Evolutionary conservation across 208 protist species (phyloP), one percentile per base, ranked within the genome.

Genomic region (Trypanosomatidae sp.): DNA sequence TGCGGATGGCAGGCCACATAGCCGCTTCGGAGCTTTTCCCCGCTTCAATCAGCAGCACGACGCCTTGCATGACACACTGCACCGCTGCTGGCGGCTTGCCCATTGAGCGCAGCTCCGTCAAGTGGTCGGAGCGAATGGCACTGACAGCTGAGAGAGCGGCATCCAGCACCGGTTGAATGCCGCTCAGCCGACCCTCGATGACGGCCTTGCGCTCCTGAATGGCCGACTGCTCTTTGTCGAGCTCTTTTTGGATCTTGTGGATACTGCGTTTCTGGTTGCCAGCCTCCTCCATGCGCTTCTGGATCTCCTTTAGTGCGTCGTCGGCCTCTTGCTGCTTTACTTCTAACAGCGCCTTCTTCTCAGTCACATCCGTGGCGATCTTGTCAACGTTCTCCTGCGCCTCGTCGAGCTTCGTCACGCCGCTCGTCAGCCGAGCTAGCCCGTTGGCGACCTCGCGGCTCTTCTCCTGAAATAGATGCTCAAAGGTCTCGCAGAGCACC

Each of bases 71-170:
- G 46, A 99, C 98, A 81, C 99, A 97, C 66, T 98, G 88, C 59
- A 99, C 98, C 22, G 92, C 87, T 15, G 95, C 82, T 9, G 98
- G 98, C 22, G 99, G 99, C 79, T 97, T 93, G 64, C 91, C 92
- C 86, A 99, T 94, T 50, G 94, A 95, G 66, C 98, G 96, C 60
- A 99, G 93, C 92, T 99, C 99, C 17, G 90, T 88, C 22, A 99
- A 80, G 58, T 99, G 93, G 55, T 98, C 92, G 28, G 83, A 84
- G 28, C 86, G 84, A 79, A 99, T 99, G 59, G 85, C 84, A 62
- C 96, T 96, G 13, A 99, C 99, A 19, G 98, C 90, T 22, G 92
- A 80, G 19, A 94, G 62, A 1, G 98, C 98, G 22, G 86, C 91
- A 72, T 99, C 97, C 41, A 99, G 85, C 36, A 98, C 80, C 8